Conservation (phyloP, 2,329 filamentous ascomycete species). For the Davidsoniella eucalypti region DNA sequence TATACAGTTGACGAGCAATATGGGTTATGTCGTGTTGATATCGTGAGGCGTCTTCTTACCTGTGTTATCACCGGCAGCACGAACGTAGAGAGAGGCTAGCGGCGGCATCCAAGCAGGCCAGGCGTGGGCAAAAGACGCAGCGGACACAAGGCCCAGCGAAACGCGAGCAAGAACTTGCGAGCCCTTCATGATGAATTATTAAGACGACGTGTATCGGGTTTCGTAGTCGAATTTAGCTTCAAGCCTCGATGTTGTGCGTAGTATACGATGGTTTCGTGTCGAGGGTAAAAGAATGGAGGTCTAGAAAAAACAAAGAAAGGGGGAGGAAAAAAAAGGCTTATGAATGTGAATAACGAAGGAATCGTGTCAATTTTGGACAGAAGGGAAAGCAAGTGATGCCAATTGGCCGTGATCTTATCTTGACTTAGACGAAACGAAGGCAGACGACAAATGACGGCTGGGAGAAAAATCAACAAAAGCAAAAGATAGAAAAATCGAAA, state of each 20-base stretch:
- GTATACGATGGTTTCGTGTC: slow-evolving; percentile 1
- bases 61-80: slow-evolving; percentile 22
- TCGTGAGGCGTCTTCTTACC: slow-evolving; percentile 7
- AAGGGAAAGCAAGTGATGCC: background rate
- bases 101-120: slow-evolving; percentile 39
- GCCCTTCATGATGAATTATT: slow-evolving; percentile 28
- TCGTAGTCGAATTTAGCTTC: background rate
- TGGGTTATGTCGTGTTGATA: background rate
- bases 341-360: background rate
- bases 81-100: slow-evolving; percentile 33
- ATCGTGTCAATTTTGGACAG: background rate
- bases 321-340: background rate
- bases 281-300: slow-evolving; percentile 1
- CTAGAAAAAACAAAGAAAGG: background rate
- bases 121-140: slow-evolving; percentile 34
- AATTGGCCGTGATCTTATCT: background rate
- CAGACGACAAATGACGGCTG: background rate
- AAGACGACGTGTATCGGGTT: background rate
- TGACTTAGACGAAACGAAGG: background rate
- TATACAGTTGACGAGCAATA: background rate
- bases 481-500: background rate
- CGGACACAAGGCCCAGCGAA: slow-evolving; percentile 32
- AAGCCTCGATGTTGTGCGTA: background rate
- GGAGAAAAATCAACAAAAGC: background rate
- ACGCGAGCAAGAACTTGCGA: slow-evolving; percentile 29